Percentiles rank a stretch among this genome's conserved stretches.
phyloP scores from a whole-genome alignment of 371 early-diverging fungal species.

The Circinella umbellata region DNA sequence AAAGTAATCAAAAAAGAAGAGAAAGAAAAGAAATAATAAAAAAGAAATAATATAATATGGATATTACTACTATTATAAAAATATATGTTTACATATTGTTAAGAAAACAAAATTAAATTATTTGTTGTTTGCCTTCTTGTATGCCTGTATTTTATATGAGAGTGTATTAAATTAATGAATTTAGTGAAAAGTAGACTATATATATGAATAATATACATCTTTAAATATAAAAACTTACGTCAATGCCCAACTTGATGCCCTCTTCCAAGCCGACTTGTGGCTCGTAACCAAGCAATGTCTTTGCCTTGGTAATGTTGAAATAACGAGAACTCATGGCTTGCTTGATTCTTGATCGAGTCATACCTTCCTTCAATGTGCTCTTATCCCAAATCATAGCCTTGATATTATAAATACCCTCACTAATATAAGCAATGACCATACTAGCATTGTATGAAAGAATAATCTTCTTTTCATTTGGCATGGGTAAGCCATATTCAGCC shows the following conservation, averaged over 20 bases:
- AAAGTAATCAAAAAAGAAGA: background rate
- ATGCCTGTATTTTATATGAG: background rate
- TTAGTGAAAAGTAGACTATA: background rate
- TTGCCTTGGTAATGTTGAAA: conserved; percentile 83
- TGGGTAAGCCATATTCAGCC: conserved; percentile 57
- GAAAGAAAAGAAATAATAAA: conserved; percentile 4
- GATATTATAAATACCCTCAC: conserved; percentile 51
- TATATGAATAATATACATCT: background rate
- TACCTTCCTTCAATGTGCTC: conserved; percentile 56
- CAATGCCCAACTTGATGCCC: conserved; percentile 60
- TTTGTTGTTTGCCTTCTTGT: conserved; percentile 1
- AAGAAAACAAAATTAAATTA: background rate
- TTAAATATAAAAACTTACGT: conserved; percentile 25
- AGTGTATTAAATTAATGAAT: no score
- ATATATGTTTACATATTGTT: background rate
- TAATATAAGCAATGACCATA: conserved; percentile 57
- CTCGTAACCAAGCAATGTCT: conserved; percentile 76
- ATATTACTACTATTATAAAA: background rate
- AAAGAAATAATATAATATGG: background rate
- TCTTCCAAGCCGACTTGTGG: conserved; percentile 77
- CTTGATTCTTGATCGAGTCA: conserved; percentile 70
- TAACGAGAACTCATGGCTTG: conserved; percentile 79
- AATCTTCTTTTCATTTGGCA: conserved; percentile 50
- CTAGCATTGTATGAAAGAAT: conserved; percentile 50
- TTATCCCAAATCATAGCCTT: conserved; percentile 52